Conservation (phyloP, 2,329 filamentous ascomycete species). For the Pezicula carpinea region DNA sequence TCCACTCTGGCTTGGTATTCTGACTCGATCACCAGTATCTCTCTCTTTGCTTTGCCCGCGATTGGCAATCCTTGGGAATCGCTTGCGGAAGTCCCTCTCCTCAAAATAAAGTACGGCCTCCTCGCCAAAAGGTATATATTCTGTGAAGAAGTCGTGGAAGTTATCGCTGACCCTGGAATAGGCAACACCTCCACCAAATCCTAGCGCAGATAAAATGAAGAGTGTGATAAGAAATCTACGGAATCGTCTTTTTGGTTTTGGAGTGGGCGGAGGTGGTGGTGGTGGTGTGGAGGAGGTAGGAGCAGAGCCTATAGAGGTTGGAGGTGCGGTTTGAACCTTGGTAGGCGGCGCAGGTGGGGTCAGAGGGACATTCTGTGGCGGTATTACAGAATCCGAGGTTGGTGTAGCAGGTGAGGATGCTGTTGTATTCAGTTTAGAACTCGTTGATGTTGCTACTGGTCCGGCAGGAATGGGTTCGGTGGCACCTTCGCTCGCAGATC, state of each 20-base stretch:
- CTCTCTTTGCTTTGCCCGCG: slow-evolving; percentile 26
- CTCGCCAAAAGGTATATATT: slow-evolving; percentile 92
- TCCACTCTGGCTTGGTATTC: slow-evolving; percentile 80
- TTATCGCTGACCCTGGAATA: slow-evolving; percentile 92
- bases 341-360: slow-evolving; percentile 36
- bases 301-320: slow-evolving; percentile 20
- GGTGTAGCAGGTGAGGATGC: slow-evolving; percentile 28
- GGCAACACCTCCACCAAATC: slow-evolving; percentile 85
- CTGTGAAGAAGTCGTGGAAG: slow-evolving; percentile 99
- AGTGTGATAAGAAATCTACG: slow-evolving; percentile 73
- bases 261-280: slow-evolving; percentile 38
- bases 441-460: slow-evolving; percentile 15
- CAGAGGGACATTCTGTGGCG: slow-evolving; percentile 42
- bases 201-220: slow-evolving; percentile 68
- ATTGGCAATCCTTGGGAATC: slow-evolving; percentile 57
- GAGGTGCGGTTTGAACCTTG: slow-evolving; percentile 31
- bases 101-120: slow-evolving; percentile 93
- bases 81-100: slow-evolving; percentile 86
- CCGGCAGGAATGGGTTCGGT: slow-evolving; percentile 33
- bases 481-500: slow-evolving; percentile 34
- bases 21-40: slow-evolving; percentile 66
- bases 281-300: slow-evolving; percentile 35
- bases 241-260: slow-evolving; percentile 37
- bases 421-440: slow-evolving; percentile 18
- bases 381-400: slow-evolving; percentile 39